Percentiles rank a stretch among this genome's conserved stretches.
Evolutionary conservation across 2,329 filamentous ascomycete species (phyloP).

Genomic region (Penicillium sp.): DNA sequence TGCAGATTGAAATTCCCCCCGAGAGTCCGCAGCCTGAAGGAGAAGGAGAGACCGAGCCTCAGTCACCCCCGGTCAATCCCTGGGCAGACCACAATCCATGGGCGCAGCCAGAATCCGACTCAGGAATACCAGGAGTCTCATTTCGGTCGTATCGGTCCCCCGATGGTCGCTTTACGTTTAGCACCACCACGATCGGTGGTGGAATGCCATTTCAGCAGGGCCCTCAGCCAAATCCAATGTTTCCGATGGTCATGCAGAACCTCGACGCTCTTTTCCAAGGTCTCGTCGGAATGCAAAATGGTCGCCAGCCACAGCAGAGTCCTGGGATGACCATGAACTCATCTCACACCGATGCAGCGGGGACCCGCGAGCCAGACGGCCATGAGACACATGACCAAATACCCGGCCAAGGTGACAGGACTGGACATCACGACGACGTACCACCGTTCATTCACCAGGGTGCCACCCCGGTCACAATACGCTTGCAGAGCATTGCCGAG

Average conservation of each 20-base stretch:
- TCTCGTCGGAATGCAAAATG: conserved; percentile 34
- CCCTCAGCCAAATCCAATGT: conserved; percentile 12
- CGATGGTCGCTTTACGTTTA: conserved; percentile 41
- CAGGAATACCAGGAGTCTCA: conserved; percentile 23
- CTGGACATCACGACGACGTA: conserved; percentile 20
- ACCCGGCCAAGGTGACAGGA: conserved; percentile 4
- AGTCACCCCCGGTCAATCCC: conserved; percentile 24
- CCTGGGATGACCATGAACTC: background rate
- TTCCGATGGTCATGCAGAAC: conserved; percentile 30
- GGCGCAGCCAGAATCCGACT: conserved; percentile 37
- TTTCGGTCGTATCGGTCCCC: conserved; percentile 41
- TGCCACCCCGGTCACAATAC: conserved; percentile 44
- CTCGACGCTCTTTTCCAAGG: conserved; percentile 45
- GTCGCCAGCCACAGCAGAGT: conserved; percentile 6
- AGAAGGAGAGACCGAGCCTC: conserved; percentile 13
- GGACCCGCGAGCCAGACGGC: background rate
- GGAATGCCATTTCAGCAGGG: conserved; percentile 16
- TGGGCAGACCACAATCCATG: conserved; percentile 46
- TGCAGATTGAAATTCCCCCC: conserved; percentile 31
- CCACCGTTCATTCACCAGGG: conserved; percentile 49
- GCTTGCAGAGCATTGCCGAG: conserved; percentile 45
- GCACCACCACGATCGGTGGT: conserved; percentile 27
- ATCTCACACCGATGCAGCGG: background rate
- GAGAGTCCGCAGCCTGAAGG: conserved; percentile 23
- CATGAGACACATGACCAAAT: conserved; percentile 3